Evolutionary conservation across 2,329 filamentous ascomycete species (phyloP).

Genomic region (Thielaviopsis cerberus): DNA sequence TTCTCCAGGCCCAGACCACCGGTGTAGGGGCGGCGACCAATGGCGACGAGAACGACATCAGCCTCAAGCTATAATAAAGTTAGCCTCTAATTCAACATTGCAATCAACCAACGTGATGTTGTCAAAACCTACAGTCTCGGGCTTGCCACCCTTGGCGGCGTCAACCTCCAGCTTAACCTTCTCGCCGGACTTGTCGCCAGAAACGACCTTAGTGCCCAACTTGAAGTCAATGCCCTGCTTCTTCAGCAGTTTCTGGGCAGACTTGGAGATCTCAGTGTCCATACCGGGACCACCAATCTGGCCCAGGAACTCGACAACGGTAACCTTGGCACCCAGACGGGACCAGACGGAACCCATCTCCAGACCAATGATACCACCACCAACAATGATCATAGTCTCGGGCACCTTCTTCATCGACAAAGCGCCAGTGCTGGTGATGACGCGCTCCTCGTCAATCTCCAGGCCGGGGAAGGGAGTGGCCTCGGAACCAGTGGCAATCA

Average conservation of each 20-base stretch:
- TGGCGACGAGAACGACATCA: constrained; percentile 89
- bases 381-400: constrained; percentile 92
- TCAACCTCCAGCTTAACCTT: constrained; percentile 71
- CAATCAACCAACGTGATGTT: too few species aligned
- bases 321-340: constrained; percentile 79
- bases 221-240: constrained; percentile 99
- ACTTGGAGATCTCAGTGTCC: constrained; percentile 85
- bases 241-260: constrained; percentile 73
- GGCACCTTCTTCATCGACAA: constrained; percentile 78
- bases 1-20: constrained; percentile 82
- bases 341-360: constrained; percentile 99
- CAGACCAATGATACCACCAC: constrained; percentile 93
- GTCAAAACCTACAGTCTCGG: constrained; percentile 55
- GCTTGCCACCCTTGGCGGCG: constrained; percentile 88
- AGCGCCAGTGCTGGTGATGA: constrained; percentile 90
- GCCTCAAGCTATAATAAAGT: constrained; percentile 50
- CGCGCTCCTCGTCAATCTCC: constrained; percentile 90
- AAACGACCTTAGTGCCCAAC: constrained; percentile 83
- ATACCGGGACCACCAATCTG: constrained; percentile 97
- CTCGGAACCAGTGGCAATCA: constrained; percentile 92
- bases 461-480: constrained; percentile 90
- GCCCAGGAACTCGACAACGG: constrained; percentile 86
- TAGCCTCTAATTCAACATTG: too few species aligned
- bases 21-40: constrained; percentile 90
- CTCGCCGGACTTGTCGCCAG: constrained; percentile 63